These are phyloP conservation scores for Pittosporum tobira DNA, from an alignment of 129 eudicot genomes.

Conservation along the genomic window DNA sequence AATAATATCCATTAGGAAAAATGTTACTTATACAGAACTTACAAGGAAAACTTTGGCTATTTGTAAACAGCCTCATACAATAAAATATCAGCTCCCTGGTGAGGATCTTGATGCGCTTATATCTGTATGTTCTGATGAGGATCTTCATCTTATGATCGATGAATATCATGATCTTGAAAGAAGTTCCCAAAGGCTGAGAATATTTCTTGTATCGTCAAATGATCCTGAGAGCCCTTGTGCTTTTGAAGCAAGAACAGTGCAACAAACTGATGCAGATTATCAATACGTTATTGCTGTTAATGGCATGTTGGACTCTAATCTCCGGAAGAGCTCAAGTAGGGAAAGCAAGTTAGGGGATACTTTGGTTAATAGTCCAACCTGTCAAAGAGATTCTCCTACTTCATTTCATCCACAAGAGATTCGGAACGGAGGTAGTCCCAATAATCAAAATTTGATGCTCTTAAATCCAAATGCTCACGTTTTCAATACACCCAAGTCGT, in stretches of 20 bases:
- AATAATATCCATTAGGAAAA: conserved; percentile 51
- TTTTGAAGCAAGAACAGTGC: conserved; percentile 26
- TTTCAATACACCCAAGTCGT: conserved; percentile 14
- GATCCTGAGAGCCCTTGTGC: conserved; percentile 44
- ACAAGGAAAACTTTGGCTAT: conserved; percentile 43
- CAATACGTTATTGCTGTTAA: conserved; percentile 59
- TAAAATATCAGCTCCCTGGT: conserved; percentile 81
- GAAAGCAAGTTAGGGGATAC: conserved; percentile 21
- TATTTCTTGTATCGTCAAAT: conserved; percentile 47
- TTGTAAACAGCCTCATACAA: conserved; percentile 47
- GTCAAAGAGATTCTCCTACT: conserved; percentile 30
- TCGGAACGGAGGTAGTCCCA: conserved; percentile 16
- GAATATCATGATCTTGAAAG: conserved; percentile 60
- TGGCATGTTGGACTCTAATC: conserved; percentile 34
- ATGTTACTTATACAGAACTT: conserved; percentile 46
- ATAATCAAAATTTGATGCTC: conserved; percentile 14
- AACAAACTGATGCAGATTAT: conserved; percentile 33
- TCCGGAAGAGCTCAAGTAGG: conserved; percentile 35
- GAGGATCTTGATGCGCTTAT: conserved; percentile 82
- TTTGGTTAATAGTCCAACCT: conserved; percentile 24
- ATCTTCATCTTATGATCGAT: conserved; percentile 68
- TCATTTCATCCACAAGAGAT: conserved; percentile 19
- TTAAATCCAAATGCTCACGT: conserved; percentile 18
- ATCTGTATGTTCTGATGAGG: conserved; percentile 76
- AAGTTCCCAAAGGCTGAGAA: conserved; percentile 42